Evolutionary conservation across 441 rosid species (phyloP).

Genomic region (Theobroma grandiflorum): DNA sequence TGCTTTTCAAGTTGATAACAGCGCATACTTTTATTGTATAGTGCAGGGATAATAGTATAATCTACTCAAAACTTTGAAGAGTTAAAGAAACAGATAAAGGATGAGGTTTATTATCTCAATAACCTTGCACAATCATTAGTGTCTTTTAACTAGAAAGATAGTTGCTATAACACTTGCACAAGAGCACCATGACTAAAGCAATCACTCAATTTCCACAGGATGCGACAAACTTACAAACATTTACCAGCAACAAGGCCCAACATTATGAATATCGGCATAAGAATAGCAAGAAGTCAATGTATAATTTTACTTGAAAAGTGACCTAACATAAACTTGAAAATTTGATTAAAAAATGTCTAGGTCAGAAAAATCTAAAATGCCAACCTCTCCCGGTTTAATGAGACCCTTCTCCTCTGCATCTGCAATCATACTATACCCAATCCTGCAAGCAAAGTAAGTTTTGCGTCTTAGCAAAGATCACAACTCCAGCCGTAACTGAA

Average conservation of each 20-base stretch:
- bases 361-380: slow-evolving; percentile 31
- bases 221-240: neutral
- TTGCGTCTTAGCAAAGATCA: neutral
- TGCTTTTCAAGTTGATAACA: neutral
- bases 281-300: neutral
- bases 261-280: neutral
- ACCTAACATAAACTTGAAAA: slow-evolving; percentile 6
- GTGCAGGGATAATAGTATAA: neutral
- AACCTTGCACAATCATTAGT: neutral
- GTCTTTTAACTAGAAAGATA: neutral
- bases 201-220: neutral
- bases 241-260: neutral
- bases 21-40: neutral
- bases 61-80: slow-evolving; percentile 10
- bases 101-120: neutral
- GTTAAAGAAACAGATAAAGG: neutral
- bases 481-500: neutral
- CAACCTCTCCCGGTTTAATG: slow-evolving; percentile 57
- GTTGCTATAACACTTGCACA: neutral
- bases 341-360: neutral
- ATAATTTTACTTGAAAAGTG: neutral
- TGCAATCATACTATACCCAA: slow-evolving; percentile 65
- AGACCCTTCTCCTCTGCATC: slow-evolving; percentile 74
- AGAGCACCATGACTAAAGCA: neutral
- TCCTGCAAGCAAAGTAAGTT: slow-evolving; percentile 38